Percentiles rank a stretch among this genome's conserved stretches.
These are phyloP conservation scores for Chrysoporthe austroafricana DNA, from an alignment of 2,329 filamentous ascomycete genomes.

Conservation along the genomic window DNA sequence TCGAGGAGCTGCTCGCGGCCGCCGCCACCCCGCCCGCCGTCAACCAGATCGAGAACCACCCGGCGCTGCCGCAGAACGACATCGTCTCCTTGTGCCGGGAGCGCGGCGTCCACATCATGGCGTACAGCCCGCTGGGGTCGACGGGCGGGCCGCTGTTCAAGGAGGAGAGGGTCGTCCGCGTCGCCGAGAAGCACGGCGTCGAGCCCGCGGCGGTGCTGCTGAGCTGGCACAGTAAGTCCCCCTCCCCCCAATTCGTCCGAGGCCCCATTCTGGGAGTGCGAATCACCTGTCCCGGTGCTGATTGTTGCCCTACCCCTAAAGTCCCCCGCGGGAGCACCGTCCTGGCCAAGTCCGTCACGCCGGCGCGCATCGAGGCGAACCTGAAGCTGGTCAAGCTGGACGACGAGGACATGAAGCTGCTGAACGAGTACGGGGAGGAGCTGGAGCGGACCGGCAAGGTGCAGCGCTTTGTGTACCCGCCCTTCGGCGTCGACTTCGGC, in stretches of 20 bases:
- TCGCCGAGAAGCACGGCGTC: slow-evolving; percentile 66
- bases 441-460: slow-evolving; percentile 55
- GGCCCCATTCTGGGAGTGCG: too few relatives aligned
- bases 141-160: slow-evolving; percentile 67
- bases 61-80: slow-evolving; percentile 71
- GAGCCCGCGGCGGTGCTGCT: slow-evolving; percentile 67
- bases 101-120: slow-evolving; percentile 73
- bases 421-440: slow-evolving; percentile 58
- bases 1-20: slow-evolving; percentile 56
- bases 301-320: slow-evolving; percentile 35
- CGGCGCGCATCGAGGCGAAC: slow-evolving; percentile 71
- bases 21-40: slow-evolving; percentile 60
- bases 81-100: slow-evolving; percentile 70
- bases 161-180: slow-evolving; percentile 63
- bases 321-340: slow-evolving; percentile 72
- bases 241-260: too few relatives aligned
- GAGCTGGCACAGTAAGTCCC: slow-evolving; percentile 69
- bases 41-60: slow-evolving; percentile 78
- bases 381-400: slow-evolving; percentile 68
- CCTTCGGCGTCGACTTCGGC: slow-evolving; percentile 70
- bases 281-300: too few relatives aligned
- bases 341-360: slow-evolving; percentile 73
- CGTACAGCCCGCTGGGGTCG: slow-evolving; percentile 70
- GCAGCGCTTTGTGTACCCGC: slow-evolving; percentile 68
- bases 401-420: slow-evolving; percentile 61